Evolutionary conservation across 495 filamentous ascomycete species (phyloP), one percentile per base, ranked within the genome.

Genomic region (Trichoderma gamsii): DNA sequence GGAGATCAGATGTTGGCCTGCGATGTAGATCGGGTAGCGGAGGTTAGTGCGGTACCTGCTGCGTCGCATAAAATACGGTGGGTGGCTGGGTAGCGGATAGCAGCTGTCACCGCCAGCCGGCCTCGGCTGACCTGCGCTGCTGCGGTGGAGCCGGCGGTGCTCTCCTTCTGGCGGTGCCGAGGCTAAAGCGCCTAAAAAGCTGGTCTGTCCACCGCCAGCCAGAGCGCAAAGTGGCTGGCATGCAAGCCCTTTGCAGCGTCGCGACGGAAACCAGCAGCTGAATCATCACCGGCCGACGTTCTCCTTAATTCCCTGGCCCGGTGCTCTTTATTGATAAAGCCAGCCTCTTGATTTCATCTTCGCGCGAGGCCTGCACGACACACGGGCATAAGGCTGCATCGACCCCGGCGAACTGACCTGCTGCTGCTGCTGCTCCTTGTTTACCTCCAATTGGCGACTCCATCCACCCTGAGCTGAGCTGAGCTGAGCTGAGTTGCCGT

Each of bases 151-250:
- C 56, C 56, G 15, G 13, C 44, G 15, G n/a, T 49, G 13, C 23
- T 13, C 23, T 21, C 56, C 23, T 18, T 61, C 56, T 61, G 56
- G 27, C 27, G 56, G 56, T 61, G 56, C 56, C 56, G 56, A 61
- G 56, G 56, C 56, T 61, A 15, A 49, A n/a, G 12, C 44, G 18
- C 15, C 44, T 38, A 9, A 61, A 61, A 27, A 61, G 56, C 56
- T 61, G 56, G 56, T 32, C 56, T 32, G 56, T 21, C 56, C 56
- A 61, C 56, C 56, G 56, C 56, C 56, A 32, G 56, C 56, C 56
- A 38, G 8, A 38, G 5, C 35, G 25, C 56, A 61, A 32, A 32
- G 56, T 61, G 56, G 23, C 27, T 49, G 44, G 44, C 44, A 49
- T 61, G 56, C 56, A 61, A n/a, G 56, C 27, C 56, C 11, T 27